These are phyloP conservation scores for Sanghuangporus sanghuang DNA, from an alignment of 1,284 basidiomycete species.

Conservation along the genomic window DNA sequence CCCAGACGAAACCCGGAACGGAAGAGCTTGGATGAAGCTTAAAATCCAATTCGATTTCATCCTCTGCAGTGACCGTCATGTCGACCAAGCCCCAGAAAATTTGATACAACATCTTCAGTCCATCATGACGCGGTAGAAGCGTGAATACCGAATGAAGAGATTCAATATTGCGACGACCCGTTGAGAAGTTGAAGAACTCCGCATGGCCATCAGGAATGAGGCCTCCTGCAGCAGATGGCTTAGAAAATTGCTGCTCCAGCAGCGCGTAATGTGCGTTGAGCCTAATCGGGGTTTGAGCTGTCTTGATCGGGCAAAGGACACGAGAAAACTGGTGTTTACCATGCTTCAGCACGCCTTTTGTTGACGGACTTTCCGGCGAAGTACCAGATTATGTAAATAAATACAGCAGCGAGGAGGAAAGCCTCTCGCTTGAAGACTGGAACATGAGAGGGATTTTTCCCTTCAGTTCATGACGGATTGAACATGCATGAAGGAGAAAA, in stretches of 20 bases:
- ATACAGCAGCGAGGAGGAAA: slow-evolving; percentile 45
- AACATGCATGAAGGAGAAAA: slow-evolving; percentile 11
- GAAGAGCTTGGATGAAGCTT: slow-evolving; percentile 54
- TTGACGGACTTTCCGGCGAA: slow-evolving; percentile 54
- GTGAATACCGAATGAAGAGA: slow-evolving; percentile 77
- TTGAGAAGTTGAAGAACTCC: slow-evolving; percentile 81
- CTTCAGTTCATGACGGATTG: neutral
- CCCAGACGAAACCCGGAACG: slow-evolving; percentile 74
- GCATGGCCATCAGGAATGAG: slow-evolving; percentile 63
- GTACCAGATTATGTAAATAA: slow-evolving; percentile 49
- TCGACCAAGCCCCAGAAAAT: slow-evolving; percentile 61
- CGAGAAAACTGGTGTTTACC: slow-evolving; percentile 32
- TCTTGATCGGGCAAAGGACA: neutral
- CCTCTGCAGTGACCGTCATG: slow-evolving; percentile 63
- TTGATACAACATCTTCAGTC: slow-evolving; percentile 62
- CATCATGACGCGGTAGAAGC: slow-evolving; percentile 79
- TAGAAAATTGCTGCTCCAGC: slow-evolving; percentile 64
- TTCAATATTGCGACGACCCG: slow-evolving; percentile 71
- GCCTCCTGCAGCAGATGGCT: slow-evolving; percentile 41
- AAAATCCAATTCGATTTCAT: slow-evolving; percentile 73
- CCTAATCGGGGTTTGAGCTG: slow-evolving; percentile 32
- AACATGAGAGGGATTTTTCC: neutral
- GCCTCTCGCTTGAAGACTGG: slow-evolving; percentile 65
- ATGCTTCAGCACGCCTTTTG: slow-evolving; percentile 47
- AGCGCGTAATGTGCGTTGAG: slow-evolving; percentile 50